These are phyloP conservation scores for Hypholoma sublateritium DNA, from an alignment of 768 basidiomycete species.

Conservation along the genomic window DNA sequence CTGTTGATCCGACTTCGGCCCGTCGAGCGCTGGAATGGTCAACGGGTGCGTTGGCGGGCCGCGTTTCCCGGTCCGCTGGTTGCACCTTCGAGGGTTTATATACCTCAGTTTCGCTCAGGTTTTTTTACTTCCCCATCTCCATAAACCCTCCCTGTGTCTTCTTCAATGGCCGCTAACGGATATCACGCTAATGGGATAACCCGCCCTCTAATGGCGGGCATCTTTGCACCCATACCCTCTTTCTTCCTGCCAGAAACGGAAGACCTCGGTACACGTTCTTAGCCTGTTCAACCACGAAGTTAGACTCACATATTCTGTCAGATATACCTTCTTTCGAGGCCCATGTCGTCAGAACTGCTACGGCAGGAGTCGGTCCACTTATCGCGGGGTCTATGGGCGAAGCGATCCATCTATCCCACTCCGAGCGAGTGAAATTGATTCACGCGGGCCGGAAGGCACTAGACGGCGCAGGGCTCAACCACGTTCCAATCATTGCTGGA, in stretches of 20 bases:
- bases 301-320: constrained; percentile 11
- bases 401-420: constrained; percentile 68
- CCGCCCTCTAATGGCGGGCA: constrained; percentile 69
- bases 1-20: constrained; percentile 25
- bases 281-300: background rate
- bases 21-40: constrained; percentile 18
- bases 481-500: constrained; percentile 75
- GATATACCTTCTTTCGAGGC: constrained; percentile 69
- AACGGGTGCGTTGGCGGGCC: constrained; percentile 22
- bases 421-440: constrained; percentile 67
- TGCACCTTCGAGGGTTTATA: constrained; percentile 15
- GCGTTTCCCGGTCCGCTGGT: constrained; percentile 22
- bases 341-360: constrained; percentile 65
- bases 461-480: constrained; percentile 57
- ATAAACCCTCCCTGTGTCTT: constrained; percentile 13
- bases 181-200: constrained; percentile 32
- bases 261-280: constrained; percentile 68
- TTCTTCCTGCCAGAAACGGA: constrained; percentile 79
- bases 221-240: constrained; percentile 84
- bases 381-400: constrained; percentile 87
- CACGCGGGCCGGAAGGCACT: constrained; percentile 67
- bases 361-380: constrained; percentile 69
- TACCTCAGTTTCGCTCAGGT: constrained; percentile 8
- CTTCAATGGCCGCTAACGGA: constrained; percentile 43
- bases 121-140: constrained; percentile 11